Base-by-base conservation (phyloP, 208 protist genomes). In the Trypanosoma mega region DNA sequence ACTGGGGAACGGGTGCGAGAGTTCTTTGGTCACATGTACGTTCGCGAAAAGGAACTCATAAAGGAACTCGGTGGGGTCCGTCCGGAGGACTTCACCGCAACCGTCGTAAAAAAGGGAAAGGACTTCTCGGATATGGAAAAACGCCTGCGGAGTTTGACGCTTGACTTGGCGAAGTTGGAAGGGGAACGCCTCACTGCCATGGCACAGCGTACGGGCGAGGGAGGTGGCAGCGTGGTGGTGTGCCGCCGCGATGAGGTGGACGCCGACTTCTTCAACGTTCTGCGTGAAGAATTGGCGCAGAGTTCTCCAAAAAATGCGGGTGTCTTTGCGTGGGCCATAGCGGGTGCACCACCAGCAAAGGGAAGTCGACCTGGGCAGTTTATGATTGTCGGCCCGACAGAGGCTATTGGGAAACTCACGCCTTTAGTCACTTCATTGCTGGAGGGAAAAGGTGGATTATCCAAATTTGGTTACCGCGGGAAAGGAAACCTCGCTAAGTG, bases 401-500 rank as follows among this genome's bases (percentile, higher is more conserved):
- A 63, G 21, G 36, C 57, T 7, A 58, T 90, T 36, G 76, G 80
- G 62, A 30, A 20, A 30, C 58, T 82, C 6, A 64, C 75, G 24
- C 37, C 63, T 46, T 18, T 53, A 12, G 72, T 80, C 7, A 74
- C 74, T 63, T 46, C 23, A 29, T 60, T 73, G 44, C 62, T 93
- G 46, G 64, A 73, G 27, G 82, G 73, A 12, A 90, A 87, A 54
- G 87, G 87, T 14, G 82, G 87, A 16, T 65, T 76, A 43, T 90
- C 87, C 3, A 88, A 87, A 66, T 46, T 65, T 14, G 82, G 87
- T 4, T 93, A 85, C 61, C 80, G 87, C 34, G 87, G 82, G 5
- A 93, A 93, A 59, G 77, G 87, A 12, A 82, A 58, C 21, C 54
- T 93, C 37, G 70, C 64, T 6, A 63, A 76, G 45, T 93, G 87